A percentile compares a stretch with the other conserved stretches of the same genome.
Conservation (phyloP, 495 filamentous ascomycete species). For the Parachaetomium inaequale region DNA sequence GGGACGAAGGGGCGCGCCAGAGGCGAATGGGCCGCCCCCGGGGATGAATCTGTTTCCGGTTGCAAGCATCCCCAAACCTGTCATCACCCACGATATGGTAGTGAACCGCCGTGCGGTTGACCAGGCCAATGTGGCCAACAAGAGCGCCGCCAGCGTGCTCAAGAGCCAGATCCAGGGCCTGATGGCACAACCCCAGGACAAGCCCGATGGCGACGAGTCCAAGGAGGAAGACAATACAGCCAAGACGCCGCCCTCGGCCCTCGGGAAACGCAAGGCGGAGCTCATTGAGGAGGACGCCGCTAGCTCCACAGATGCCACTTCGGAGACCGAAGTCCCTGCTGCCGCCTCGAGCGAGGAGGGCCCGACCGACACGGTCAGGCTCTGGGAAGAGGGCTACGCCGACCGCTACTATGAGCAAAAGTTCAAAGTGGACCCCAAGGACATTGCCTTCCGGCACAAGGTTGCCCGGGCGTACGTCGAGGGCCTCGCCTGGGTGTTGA, state of each 20-base stretch:
- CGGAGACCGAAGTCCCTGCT: conserved; percentile 40
- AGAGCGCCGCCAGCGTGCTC: conserved; percentile 85
- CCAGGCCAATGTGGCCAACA: conserved; percentile 82
- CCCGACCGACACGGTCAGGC: conserved; percentile 72
- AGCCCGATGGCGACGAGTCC: background rate
- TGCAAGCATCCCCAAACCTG: conserved; percentile 59
- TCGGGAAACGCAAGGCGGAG: conserved; percentile 56
- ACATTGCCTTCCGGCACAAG: conserved; percentile 83
- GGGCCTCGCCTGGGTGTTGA: conserved; percentile 94
- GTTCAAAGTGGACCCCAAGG: conserved; percentile 77
- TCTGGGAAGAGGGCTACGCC: conserved; percentile 94
- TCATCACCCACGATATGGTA: conserved; percentile 81
- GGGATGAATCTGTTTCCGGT: conserved; percentile 33
- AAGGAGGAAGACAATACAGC: conserved; percentile 15
- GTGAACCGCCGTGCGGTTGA: conserved; percentile 71
- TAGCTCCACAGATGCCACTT: conserved; percentile 48
- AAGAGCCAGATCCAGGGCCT: conserved; percentile 71
- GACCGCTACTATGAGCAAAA: conserved; percentile 98
- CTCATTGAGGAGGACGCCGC: conserved; percentile 58
- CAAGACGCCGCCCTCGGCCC: conserved; percentile 39
- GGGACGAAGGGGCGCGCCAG: conserved; percentile 16
- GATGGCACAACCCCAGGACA: conserved; percentile 28
- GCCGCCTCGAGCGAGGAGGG: conserved; percentile 53
- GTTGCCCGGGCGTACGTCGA: conserved; percentile 94
- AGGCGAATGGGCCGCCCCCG: conserved; percentile 24